Conservation (phyloP, 2,329 filamentous ascomycete species). For the Delphinella strobiligena region DNA sequence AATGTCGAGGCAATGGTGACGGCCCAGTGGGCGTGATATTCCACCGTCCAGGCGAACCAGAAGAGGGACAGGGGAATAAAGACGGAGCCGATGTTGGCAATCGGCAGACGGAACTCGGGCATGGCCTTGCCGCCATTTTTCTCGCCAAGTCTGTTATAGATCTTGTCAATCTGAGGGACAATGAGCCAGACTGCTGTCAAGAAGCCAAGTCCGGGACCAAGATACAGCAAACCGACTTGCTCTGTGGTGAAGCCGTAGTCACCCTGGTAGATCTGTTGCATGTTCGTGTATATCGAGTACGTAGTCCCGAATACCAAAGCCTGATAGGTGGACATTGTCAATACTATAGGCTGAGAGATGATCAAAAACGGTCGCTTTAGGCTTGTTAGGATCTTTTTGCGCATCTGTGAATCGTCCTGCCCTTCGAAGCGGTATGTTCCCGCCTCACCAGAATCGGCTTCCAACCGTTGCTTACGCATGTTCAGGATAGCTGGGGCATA, state of each 20-base stretch:
- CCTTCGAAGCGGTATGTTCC: constrained; percentile 30
- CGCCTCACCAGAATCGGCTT: constrained; percentile 23
- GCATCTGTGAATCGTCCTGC: constrained; percentile 27
- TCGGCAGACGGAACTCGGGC: constrained; percentile 33
- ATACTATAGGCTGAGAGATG: constrained; percentile 33
- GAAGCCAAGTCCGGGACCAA: constrained; percentile 33
- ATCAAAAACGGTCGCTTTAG: constrained; percentile 30
- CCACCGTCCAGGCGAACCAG: constrained; percentile 33
- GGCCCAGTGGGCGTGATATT: constrained; percentile 29
- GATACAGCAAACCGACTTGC: constrained; percentile 33
- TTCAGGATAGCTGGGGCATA: constrained; percentile 31
- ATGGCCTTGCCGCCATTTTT: constrained; percentile 27
- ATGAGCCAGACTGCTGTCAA: constrained; percentile 33
- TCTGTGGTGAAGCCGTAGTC: constrained; percentile 34
- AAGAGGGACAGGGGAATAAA: constrained; percentile 33
- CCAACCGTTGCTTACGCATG: constrained; percentile 22
- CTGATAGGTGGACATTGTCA: constrained; percentile 34
- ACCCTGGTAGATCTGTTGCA: constrained; percentile 33
- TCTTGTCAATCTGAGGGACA: constrained; percentile 34
- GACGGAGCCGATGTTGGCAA: constrained; percentile 33
- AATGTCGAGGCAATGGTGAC: constrained; percentile 30
- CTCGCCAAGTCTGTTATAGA: constrained; percentile 33
- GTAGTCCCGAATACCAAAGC: constrained; percentile 36
- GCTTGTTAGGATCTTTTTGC: constrained; percentile 24
- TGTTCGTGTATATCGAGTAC: constrained; percentile 36